Percentiles rank a stretch among this genome's conserved stretches.
phyloP scores from a whole-genome alignment of 2,329 filamentous ascomycete species.

The Talaromyces sp. region DNA sequence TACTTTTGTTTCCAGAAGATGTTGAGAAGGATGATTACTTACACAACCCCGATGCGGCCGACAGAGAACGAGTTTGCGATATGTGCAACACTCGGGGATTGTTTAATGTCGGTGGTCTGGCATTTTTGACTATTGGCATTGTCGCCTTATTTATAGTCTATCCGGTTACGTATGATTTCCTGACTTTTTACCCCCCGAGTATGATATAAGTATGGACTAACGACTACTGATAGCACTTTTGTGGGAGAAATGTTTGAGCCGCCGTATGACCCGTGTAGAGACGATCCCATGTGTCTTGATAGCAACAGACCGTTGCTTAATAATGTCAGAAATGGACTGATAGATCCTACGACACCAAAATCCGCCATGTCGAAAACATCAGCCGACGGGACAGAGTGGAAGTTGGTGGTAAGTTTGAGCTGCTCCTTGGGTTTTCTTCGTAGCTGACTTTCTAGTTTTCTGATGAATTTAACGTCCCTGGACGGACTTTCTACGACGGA shows the following conservation, averaged over 20 bases:
- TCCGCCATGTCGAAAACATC: constrained; percentile 51
- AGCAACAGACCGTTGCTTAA: constrained; percentile 48
- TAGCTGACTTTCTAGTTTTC: constrained; percentile 47
- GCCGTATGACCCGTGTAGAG: constrained; percentile 24
- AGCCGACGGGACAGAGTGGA: constrained; percentile 55
- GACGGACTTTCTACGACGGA: constrained; percentile 63
- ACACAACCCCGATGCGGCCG: constrained; percentile 63
- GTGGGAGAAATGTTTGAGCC: constrained; percentile 40
- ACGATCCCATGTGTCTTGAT: constrained; percentile 45
- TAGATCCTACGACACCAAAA: constrained; percentile 63
- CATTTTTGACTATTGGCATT: constrained; percentile 54
- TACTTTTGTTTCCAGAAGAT: constrained; percentile 64
- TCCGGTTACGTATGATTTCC: constrained; percentile 55
- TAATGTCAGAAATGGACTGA: constrained; percentile 55
- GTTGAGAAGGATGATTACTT: constrained; percentile 68
- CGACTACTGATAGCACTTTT: constrained; percentile 46
- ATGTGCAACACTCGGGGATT: constrained; percentile 60
- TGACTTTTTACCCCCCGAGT: not conserved
- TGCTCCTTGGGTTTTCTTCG: not conserved
- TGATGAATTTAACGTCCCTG: constrained; percentile 64
- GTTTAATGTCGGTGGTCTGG: constrained; percentile 58
- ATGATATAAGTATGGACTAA: constrained; percentile 1
- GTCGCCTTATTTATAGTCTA: constrained; percentile 63
- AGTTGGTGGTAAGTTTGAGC: constrained; percentile 50
- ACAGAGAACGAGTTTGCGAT: constrained; percentile 57